A percentile compares a stretch with the other conserved stretches of the same genome.
These are phyloP conservation scores for Debaryomyces psychrophilus DNA, from an alignment of 1,139 yeast genomes.

Conservation along the genomic window DNA sequence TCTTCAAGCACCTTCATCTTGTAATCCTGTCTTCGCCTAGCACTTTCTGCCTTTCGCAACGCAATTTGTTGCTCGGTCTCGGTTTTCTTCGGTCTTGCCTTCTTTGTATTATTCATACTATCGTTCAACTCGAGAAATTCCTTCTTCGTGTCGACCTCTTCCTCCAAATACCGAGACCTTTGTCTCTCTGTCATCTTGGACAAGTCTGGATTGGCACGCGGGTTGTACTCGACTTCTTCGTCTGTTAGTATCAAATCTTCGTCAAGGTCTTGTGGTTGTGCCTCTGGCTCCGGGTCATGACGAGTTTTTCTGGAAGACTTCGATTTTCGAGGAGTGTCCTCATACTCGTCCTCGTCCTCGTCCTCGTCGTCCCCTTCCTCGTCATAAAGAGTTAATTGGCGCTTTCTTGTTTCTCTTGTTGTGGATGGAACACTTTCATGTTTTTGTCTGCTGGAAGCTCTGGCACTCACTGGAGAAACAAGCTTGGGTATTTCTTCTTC, in stretches of 20 bases:
- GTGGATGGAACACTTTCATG: constrained; percentile 8
- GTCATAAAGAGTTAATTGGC: constrained; percentile 38
- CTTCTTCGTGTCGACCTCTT: constrained; percentile 18
- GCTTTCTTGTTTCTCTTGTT: constrained; percentile 32
- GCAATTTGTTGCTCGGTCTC: constrained; percentile 86
- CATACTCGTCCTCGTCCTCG: constrained; percentile 27
- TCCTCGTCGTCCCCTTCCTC: constrained; percentile 36
- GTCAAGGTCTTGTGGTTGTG: constrained; percentile 34
- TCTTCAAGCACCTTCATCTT: constrained; percentile 84
- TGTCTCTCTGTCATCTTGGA: constrained; percentile 67
- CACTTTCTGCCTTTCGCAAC: constrained; percentile 80
- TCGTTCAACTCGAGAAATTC: constrained; percentile 32
- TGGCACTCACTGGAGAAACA: constrained; percentile 10
- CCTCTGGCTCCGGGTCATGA: constrained; percentile 14
- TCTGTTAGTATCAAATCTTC: constrained; percentile 47
- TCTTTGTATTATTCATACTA: constrained; percentile 29
- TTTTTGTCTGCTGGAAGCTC: constrained; percentile 12
- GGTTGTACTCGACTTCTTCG: constrained; percentile 48
- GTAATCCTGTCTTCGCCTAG: constrained; percentile 85
- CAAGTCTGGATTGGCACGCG: constrained; percentile 47
- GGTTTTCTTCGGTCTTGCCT: constrained; percentile 41
- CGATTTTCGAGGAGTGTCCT: constrained; percentile 11
- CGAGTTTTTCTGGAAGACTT: constrained; percentile 8
- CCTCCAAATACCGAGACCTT: constrained; percentile 49
- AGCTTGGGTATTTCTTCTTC: constrained; percentile 23